Evolutionary conservation across 441 rosid species (phyloP), one percentile per base, ranked within the genome.

Genomic region (Jatropha podagrica): DNA sequence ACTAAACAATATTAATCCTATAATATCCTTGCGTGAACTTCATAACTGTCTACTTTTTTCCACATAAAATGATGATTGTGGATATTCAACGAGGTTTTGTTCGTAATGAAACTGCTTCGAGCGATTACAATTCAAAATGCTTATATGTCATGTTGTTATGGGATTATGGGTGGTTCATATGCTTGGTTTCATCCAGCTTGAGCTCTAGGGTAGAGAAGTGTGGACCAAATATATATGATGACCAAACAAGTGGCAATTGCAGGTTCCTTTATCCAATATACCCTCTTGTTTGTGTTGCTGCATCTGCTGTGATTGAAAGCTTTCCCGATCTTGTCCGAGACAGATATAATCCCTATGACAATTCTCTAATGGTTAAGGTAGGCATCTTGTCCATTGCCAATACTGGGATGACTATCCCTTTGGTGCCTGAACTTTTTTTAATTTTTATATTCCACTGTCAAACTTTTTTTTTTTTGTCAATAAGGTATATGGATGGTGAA

Each of bases 241-340:
- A 65, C 52, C n/a, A 60, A 32, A 32, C 59, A 46, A 70, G 62
- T 41, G 56, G 14, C 72, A 37, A 46, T 37, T 82, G 76, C 95
- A 95, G 98, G 87, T 95, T 95, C 78, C 97, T 95, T 13, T 95
- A 93, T 85, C 97, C 97, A 38, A 82, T 95, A 77, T 90, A 92
- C 83, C 99, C 97, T 27, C 94, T 93, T 77, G 84, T 95, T 82
- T 93, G 97, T 84, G 86, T 95, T 75, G 95, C 97, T 81, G 97
- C 98, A n/a, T 87, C 98, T 66, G 94, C 92, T 77, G 94, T 95
- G 78, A 93, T 95, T 75, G 99, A 93, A 82, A 93, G 92, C 87
- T 92, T 95, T 74, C 99, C 98, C 72, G 95, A 91, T 85, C 85
- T 93, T 71, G 90, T 95, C 81, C 86, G 82, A 46, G 90, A 91